Evolutionary conservation across 148 eudicot genomes (phyloP), one percentile per base, ranked within the genome.

Genomic region (Selenicereus undatus): DNA sequence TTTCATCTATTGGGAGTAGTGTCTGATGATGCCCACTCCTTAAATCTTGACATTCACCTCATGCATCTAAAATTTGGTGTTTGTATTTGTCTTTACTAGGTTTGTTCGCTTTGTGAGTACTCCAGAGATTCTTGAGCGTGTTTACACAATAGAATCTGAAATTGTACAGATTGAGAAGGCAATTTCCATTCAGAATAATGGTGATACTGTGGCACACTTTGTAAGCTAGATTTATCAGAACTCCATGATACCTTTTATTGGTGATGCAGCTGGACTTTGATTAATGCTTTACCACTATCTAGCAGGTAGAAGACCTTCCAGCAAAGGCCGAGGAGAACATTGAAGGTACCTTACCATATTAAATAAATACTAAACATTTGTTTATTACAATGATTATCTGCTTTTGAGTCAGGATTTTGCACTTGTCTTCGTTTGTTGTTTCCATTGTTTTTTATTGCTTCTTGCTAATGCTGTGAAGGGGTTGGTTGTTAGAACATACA

Each of bases 61-160:
- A 39, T 20, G 62, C 36, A 24, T 48, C 65, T 60, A 74, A 32
- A n/a, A 51, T 52, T 66, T 11, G 14, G 8, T 39, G 36, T 29
- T 69, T 22, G 50, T 75, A 3, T 80, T 36, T 0, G 9, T 8
- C n/a, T 10, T 20, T 9, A 39, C 80, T 80, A 96, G 99, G 90
- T 97, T 94, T 89, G 99, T 97, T 89, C 97, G 99, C 58, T 97
- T 94, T 89, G 99, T 97, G 88, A 97, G 97, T 83, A 94, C 93
- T 75, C 99, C 98, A 1, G 99, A 97, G 89, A 90, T 97, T 78
- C 91, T 94, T 83, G 99, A 94, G 88, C 90, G 99, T 76, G 99
- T 93, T 17, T 87, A 86, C 81, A 92, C 97, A 45, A 88, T 94
- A 88, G 99, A 97, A 89, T 91, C 97, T 77, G 98, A 97, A 84